Conservation (phyloP, 1,284 basidiomycete species). For the Apiotrichum akiyoshidainum region DNA sequence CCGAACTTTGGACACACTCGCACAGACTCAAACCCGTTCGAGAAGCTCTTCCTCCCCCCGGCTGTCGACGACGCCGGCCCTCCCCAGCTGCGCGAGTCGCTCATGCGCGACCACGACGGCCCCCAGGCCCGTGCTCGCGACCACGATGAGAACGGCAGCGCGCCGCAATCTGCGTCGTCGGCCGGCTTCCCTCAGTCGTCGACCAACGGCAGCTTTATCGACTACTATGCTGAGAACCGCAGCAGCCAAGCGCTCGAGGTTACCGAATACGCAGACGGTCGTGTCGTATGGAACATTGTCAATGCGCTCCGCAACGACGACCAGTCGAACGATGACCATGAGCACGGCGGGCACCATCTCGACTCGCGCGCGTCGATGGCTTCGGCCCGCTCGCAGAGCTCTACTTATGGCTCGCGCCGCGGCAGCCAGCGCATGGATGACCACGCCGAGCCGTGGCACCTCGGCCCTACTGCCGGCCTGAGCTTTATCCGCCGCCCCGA, state of each 20-base stretch:
- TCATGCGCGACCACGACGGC: neutral
- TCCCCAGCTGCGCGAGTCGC: neutral
- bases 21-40: slow-evolving; percentile 8
- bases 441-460: slow-evolving; percentile 12
- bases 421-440: slow-evolving; percentile 9
- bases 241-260: slow-evolving; percentile 41
- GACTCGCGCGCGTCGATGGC: slow-evolving; percentile 4
- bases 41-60: slow-evolving; percentile 2
- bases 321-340: slow-evolving; percentile 4
- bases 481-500: slow-evolving; percentile 27
- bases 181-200: slow-evolving; percentile 8
- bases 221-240: slow-evolving; percentile 16
- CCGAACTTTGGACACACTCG: slow-evolving; percentile 11
- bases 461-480: slow-evolving; percentile 15
- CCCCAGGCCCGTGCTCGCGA: too few relatives aligned
- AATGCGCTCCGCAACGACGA: slow-evolving; percentile 31
- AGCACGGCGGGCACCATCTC: neutral
- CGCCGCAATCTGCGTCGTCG: neutral
- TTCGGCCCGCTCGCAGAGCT: neutral
- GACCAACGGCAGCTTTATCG: slow-evolving; percentile 13
- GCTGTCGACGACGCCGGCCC: slow-evolving; percentile 7
- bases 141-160: too few relatives aligned
- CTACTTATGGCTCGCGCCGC: slow-evolving; percentile 1
- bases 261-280: slow-evolving; percentile 45
- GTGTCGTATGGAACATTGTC: slow-evolving; percentile 45